A percentile compares a stretch with the other conserved stretches of the same genome.
These are phyloP conservation scores for Plasmopara viticola DNA, from an alignment of 352 stramenopile species.

Conservation along the genomic window DNA sequence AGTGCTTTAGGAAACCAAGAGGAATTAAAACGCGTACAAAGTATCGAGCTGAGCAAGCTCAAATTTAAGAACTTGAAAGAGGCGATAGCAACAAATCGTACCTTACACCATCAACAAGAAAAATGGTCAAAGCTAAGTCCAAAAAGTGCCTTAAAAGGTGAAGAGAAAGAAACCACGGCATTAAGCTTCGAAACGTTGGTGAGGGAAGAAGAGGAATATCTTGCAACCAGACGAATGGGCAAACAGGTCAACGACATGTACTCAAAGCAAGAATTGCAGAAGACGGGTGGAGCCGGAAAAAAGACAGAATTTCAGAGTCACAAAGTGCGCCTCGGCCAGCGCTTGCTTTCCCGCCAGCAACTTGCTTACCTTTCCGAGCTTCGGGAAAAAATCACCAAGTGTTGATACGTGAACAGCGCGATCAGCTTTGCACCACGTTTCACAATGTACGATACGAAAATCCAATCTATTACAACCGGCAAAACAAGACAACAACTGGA, in stretches of 20 bases:
- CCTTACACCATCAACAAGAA: too few species aligned
- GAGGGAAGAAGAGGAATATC: too few species aligned
- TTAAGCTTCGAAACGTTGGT: too few species aligned
- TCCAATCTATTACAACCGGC: constrained; percentile 8
- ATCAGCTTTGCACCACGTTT: constrained; percentile 40
- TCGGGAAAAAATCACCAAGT: constrained; percentile 32
- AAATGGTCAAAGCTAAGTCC: too few species aligned
- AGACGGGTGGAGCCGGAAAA: constrained; percentile 67
- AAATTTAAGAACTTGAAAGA: too few species aligned
- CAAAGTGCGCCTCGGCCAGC: constrained; percentile 53
- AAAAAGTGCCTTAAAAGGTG: too few species aligned
- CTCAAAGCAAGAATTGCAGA: constrained; percentile 75
- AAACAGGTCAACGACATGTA: constrained; percentile 58
- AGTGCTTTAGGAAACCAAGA: too few species aligned
- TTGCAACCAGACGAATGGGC: too few species aligned
- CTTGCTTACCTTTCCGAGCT: constrained; percentile 40
- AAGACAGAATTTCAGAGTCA: constrained; percentile 85
- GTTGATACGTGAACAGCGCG: constrained; percentile 27
- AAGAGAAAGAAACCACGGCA: too few species aligned
- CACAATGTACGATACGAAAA: constrained; percentile 23
- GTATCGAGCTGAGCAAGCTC: too few species aligned
- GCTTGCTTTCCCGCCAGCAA: constrained; percentile 47
- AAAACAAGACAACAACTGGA: constrained; percentile 6
- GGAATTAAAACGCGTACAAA: too few species aligned
- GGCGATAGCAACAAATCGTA: too few species aligned